These are phyloP conservation scores for Chrysophaeum taylorii DNA, from an alignment of 352 stramenopile species.

Conservation along the genomic window DNA sequence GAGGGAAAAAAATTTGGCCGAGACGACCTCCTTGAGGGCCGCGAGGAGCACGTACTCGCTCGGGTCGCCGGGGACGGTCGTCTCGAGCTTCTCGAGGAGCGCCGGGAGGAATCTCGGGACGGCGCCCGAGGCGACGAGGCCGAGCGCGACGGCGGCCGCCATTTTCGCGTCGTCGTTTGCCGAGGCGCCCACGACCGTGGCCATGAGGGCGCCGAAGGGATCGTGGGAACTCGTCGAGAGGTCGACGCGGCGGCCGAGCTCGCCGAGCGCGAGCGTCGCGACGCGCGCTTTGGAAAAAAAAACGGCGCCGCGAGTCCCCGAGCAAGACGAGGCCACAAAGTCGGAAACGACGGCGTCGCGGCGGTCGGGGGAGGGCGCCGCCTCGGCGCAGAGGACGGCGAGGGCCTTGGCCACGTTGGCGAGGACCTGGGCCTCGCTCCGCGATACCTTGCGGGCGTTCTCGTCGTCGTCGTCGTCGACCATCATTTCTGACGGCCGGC, in stretches of 20 bases:
- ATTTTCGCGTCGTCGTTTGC: conserved; percentile 86
- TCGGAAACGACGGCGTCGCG: conserved; percentile 34
- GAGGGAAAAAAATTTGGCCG: conserved; percentile 22
- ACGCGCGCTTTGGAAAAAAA: conserved; percentile 58
- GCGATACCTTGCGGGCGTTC: conserved; percentile 24
- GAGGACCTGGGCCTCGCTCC: conserved; percentile 73
- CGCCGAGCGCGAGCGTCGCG: conserved; percentile 80
- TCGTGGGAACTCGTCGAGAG: conserved; percentile 42
- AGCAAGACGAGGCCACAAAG: conserved; percentile 31
- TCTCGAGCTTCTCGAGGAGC: conserved; percentile 82
- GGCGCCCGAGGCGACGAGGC: conserved; percentile 78
- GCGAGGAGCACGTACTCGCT: conserved; percentile 93
- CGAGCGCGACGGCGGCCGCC: conserved; percentile 86
- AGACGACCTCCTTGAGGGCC: conserved; percentile 78
- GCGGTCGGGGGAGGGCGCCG: conserved; percentile 31
- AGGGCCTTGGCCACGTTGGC: conserved; percentile 84
- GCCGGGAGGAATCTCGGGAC: conserved; percentile 49
- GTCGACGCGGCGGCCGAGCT: conserved; percentile 82
- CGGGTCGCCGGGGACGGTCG: conserved; percentile 43
- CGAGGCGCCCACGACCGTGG: conserved; percentile 13
- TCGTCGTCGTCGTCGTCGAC: too few species aligned
- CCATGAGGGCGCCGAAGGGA: conserved; percentile 11
- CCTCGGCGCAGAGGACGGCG: conserved; percentile 59
- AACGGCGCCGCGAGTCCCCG: conserved; percentile 17
- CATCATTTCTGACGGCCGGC: too few species aligned